Evolutionary conservation across 116 monocot genomes (phyloP), one percentile per base, ranked within the genome.

Genomic region (Posidonia oceanica): DNA sequence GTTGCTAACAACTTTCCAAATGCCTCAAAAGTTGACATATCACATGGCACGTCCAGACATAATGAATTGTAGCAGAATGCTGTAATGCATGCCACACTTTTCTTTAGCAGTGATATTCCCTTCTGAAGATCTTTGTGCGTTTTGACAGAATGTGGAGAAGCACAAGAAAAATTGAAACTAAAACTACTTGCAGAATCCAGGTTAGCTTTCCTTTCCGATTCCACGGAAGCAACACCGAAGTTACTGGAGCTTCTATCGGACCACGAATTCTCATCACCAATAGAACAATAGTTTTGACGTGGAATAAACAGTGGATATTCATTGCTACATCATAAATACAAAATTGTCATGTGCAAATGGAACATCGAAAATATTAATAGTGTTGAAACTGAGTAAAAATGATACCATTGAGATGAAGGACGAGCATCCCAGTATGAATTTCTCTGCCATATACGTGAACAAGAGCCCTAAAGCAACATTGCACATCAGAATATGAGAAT

Each of bases 271-370:
- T 97, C 97, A 5, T 78, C 89, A 66, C 64, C 56, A 0, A 81
- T 75, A 12, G 93, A 90, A 79, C 86, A 88, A 39, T 84, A 78
- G 64, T 70, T 93, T 75, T 87, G 83, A 37, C 93, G 85, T 54
- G 90, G 90, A 48, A 98, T 84, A 72, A 98, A 98, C 52, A 98
- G 88, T 10, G 93, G 93, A 79, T 88, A 98, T 69, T 93, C 93
- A 54, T 90, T 82, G 39, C 98, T 98, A 85, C 75, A 83, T 29
- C 2, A 51, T n/a, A 59, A 54, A 58, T 58, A 74, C 36, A 67
- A 39, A 67, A 42, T 67, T 4, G 12, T 48, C 13, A 66, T 2
- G n/a, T 36, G n/a, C 54, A 18, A 60, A 20, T 23, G 14, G 58
- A 60, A 15, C 0, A 21, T n/a, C 0, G 5, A 60, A 38, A 29